A percentile compares a stretch with the other conserved stretches of the same genome.
Conservation (phyloP, 306 rosid genomes). For the Boehmeria nivea region DNA sequence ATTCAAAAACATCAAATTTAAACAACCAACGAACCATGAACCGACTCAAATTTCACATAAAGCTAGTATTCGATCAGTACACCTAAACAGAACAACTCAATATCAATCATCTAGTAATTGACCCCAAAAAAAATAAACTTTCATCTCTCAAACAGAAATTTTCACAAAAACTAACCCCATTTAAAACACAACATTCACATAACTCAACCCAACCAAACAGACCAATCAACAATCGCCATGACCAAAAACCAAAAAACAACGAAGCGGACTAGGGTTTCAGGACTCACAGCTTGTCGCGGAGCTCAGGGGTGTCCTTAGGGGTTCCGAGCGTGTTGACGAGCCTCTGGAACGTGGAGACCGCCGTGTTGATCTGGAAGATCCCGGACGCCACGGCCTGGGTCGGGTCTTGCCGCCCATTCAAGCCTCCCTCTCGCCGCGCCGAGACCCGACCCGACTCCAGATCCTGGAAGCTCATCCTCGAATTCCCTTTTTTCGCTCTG, state of each 20-base stretch:
- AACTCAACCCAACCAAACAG: neutral
- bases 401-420: constrained; percentile 72
- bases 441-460: constrained; percentile 67
- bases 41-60: neutral
- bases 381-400: constrained; percentile 96
- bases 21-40: neutral
- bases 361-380: constrained; percentile 95
- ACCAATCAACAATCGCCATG: neutral
- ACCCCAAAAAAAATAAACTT: neutral
- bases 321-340: constrained; percentile 98
- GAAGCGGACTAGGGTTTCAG: neutral
- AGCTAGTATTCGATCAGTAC: neutral
- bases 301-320: constrained; percentile 90
- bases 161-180: too few relatives aligned
- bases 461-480: constrained; percentile 83
- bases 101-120: too few relatives aligned
- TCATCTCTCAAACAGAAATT: neutral
- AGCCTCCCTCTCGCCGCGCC: constrained; percentile 50
- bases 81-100: neutral
- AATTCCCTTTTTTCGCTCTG: neutral
- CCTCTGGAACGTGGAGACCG: constrained; percentile 90
- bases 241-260: neutral
- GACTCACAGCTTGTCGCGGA: constrained; percentile 90
- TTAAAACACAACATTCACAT: too few relatives aligned
- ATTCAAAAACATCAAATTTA: constrained; percentile 18